Evolutionary conservation across 805 yeast species (phyloP).

Genomic region (Candida morakotiae): DNA sequence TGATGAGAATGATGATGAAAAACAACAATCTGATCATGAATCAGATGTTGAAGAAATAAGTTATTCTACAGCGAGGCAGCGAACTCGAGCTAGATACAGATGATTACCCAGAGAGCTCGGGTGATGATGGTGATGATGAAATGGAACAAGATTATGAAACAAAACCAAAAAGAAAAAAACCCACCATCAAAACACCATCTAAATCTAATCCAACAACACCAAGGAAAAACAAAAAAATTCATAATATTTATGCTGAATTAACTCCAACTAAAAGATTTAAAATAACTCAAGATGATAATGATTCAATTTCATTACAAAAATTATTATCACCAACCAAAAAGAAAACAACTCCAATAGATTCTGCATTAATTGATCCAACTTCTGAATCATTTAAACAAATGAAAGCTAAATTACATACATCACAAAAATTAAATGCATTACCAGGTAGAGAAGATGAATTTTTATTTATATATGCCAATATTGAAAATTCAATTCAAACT

Average conservation of each 20-base stretch:
- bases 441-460: conserved; percentile 90
- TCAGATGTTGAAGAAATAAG: conserved; percentile 6
- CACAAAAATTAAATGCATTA: conserved; percentile 46
- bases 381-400: conserved; percentile 33
- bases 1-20: background rate
- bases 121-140: conserved; percentile 4
- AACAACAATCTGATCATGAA: conserved; percentile 1
- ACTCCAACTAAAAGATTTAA: conserved; percentile 23
- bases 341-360: background rate
- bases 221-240: conserved; percentile 22
- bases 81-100: conserved; percentile 1
- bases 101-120: conserved; percentile 1
- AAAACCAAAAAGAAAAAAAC: conserved; percentile 4
- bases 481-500: conserved; percentile 68
- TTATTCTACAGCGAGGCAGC: background rate
- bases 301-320: conserved; percentile 10
- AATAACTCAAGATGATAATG: conserved; percentile 17
- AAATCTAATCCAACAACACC: conserved; percentile 11
- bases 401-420: conserved; percentile 40
- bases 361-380: conserved; percentile 15
- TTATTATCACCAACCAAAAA: conserved; percentile 12
- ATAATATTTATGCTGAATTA: conserved; percentile 16
- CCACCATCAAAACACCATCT: conserved; percentile 7
- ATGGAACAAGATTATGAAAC: conserved; percentile 1
- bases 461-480: conserved; percentile 57